Conservation (phyloP, 2,329 filamentous ascomycete genomes). For the Mollisiaceae sp. region DNA sequence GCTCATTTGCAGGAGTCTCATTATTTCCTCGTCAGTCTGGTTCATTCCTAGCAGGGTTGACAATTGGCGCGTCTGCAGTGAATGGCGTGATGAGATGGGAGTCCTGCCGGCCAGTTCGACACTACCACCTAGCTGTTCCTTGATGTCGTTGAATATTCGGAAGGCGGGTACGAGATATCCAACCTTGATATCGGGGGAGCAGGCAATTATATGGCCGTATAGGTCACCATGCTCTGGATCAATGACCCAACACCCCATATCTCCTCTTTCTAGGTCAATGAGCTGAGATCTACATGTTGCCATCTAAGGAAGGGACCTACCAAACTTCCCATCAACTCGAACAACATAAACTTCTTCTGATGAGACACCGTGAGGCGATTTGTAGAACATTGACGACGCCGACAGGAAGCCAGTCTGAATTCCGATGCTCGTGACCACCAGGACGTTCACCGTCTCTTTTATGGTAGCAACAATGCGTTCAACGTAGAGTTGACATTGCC, state of each 20-base stretch:
- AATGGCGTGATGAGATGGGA: neutral
- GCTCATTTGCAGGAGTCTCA: neutral
- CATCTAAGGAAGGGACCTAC: neutral
- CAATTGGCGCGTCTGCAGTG: neutral
- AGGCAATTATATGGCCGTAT: neutral
- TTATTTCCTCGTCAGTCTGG: slow-evolving; percentile 1
- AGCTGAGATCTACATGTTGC: neutral
- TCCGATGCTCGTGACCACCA: neutral
- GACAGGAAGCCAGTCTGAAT: neutral
- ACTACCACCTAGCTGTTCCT: slow-evolving; percentile 1
- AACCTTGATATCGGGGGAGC: neutral
- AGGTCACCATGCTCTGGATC: slow-evolving; percentile 1
- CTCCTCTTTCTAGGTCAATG: neutral
- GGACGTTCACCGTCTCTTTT: neutral
- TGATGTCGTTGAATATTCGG: slow-evolving; percentile 7
- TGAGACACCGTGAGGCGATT: neutral
- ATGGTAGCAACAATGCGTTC: neutral
- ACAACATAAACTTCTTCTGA: neutral
- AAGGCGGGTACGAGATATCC: neutral
- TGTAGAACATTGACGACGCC: neutral
- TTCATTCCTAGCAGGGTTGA: neutral
- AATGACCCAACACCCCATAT: neutral
- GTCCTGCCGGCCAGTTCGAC: neutral
- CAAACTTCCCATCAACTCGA: neutral
- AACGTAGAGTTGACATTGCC: neutral